Base-by-base conservation (phyloP, 257 asterid species). In the Primulina eburnea region DNA sequence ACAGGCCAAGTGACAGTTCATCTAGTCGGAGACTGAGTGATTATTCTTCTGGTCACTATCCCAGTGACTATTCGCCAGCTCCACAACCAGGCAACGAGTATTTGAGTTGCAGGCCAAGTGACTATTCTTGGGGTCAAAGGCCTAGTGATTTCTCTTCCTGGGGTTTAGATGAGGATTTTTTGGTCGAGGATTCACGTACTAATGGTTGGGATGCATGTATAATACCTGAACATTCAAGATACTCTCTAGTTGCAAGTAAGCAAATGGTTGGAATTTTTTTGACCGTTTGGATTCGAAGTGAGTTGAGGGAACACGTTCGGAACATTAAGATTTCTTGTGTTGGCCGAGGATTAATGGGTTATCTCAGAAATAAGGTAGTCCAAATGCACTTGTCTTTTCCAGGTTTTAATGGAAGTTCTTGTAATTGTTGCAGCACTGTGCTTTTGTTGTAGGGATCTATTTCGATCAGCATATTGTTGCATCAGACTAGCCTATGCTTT, bases 191-290 rank as follows among this genome's bases (percentile, higher is more conserved):
- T 76, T 86, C 92, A 57, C 88, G 88, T 12, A 82, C 89, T 29
- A 80, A 87, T 1, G 87, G 28, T 34, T 1, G 89, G 43, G 88
- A 86, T 64, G 72, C 80, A 7, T 69, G 56, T 59, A 62, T 69
- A 64, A 26, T 56, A 72, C 81, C 81, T 2, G 81, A 76, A 21
- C 74, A 73, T 35, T 76, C 92, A 56, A 76, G 80, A 72, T 82
- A 86, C 81, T 78, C 85, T 64, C 71, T 86, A 52, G 90, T 84
- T 40, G 81, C 89, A 21, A 86, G 86, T 71, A 86, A 86, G 75
- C 92, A 86, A 74, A 86, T 86, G 92, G 92, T 86, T 62, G 92
- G 92, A 21, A 71, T 86, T 72, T 86, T 84, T 78, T 86, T 86
- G 69, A 84, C 86, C 0, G 79, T 86, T 29, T 86, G 92, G 92